Percentiles rank a stretch among this genome's conserved stretches.
Evolutionary conservation across 164 flowering plant genomes (phyloP).

Genomic region (Liquidambar formosana): DNA sequence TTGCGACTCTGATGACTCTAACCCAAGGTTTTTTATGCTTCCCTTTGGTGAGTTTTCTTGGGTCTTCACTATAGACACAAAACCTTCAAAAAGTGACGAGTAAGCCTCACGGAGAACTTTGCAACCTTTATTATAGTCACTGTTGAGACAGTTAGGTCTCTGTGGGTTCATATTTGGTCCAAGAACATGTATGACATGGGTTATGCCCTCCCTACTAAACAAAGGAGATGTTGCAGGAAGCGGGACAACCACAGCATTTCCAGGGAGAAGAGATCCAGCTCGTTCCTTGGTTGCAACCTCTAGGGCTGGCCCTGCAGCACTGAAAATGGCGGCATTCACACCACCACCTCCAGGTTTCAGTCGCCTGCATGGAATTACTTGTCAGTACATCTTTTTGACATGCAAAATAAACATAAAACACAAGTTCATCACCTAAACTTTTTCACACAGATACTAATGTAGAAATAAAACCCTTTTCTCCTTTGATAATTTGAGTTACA

Average conservation of each 20-base stretch:
- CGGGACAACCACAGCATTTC: constrained; percentile 70
- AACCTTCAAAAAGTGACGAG: constrained; percentile 80
- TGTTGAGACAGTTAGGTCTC: constrained; percentile 74
- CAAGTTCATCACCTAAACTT: not conserved
- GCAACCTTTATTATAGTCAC: constrained; percentile 77
- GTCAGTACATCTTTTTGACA: constrained; percentile 1
- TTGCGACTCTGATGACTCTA: constrained; percentile 21
- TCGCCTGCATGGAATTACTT: constrained; percentile 54
- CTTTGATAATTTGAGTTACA: too few species aligned
- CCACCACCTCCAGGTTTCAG: constrained; percentile 97
- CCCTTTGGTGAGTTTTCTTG: constrained; percentile 18
- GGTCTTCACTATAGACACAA: constrained; percentile 44
- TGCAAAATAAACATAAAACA: not conserved
- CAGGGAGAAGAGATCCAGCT: constrained; percentile 71
- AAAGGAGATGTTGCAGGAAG: constrained; percentile 79
- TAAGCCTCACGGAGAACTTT: constrained; percentile 72
- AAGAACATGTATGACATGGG: constrained; percentile 95
- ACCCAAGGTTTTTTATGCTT: constrained; percentile 6
- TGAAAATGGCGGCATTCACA: constrained; percentile 89
- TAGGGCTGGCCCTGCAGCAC: constrained; percentile 75
- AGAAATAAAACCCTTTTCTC: too few species aligned
- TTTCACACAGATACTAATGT: not conserved
- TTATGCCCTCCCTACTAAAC: constrained; percentile 70
- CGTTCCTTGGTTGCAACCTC: constrained; percentile 76
- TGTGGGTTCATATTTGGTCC: constrained; percentile 98